Base-by-base conservation (phyloP, 1,284 basidiomycete species). In the Moesziomyces parantarcticus region DNA sequence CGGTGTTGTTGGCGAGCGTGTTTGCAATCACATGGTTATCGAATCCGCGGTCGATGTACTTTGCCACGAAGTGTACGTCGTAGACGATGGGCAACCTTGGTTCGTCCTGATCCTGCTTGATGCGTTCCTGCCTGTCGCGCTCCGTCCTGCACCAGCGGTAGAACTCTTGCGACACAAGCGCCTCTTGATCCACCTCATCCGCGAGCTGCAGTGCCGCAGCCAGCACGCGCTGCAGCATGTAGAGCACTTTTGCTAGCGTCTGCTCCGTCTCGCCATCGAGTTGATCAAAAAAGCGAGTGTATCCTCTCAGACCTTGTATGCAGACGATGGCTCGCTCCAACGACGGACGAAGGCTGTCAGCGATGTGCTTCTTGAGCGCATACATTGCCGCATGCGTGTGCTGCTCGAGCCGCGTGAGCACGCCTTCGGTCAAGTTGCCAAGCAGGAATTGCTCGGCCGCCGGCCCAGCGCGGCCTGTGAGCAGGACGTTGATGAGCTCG, bases 391-490 rank as follows among this genome's bases (percentile, higher is more conserved):
- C 47, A 10, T 64, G 60, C 1, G 64, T 14, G 13, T 59, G 57
- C 52, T 73, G 59, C 43, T 73, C 70, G 21, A 73, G 53, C 10
- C 70, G 44, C 5, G 47, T 54, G 1, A 73, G 61, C 32, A 71
- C 67, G 20, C 78, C 78, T 50, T 80, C 72, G 3, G 78, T 80
- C 7, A 80, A 44, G 16, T 67, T 76, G 21, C 68, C 72, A 25
- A 76, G 57, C 11, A 80, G 56, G 29, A 80, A 63, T 18, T 73
- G 75, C 49, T 80, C 78, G 18, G 69, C 67, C n/a, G 78, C 69
- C 0, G 69, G 66, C 16, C 66, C 65, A 7, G 75, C 67, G 13
- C 64, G 56, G 5, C 74, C 75, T 0, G 75, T 75, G 8, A 75
- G 63, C n/a, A 78, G 60, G 1, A 74, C 64, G 22, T 61, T 61